Evolutionary conservation across 805 yeast species (phyloP).

Genomic region (Candida dajiaensis): DNA sequence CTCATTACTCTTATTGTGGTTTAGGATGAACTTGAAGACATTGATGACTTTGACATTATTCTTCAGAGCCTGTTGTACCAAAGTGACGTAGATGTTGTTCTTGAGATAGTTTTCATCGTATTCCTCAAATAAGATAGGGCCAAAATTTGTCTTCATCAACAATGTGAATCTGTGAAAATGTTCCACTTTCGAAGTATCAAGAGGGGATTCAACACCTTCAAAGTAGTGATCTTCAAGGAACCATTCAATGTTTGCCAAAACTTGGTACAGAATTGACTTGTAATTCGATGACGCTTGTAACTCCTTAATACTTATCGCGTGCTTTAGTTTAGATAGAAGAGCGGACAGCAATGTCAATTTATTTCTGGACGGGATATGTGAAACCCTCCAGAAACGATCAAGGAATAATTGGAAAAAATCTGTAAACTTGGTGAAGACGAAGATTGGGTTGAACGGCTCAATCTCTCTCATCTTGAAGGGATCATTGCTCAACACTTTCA

Average conservation of each 20-base stretch:
- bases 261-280: background rate
- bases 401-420: background rate
- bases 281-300: background rate
- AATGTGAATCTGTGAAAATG: slow-evolving; percentile 13
- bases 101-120: background rate
- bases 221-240: background rate
- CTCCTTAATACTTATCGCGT: background rate
- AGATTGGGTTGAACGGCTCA: background rate
- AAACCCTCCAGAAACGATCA: slow-evolving; percentile 2
- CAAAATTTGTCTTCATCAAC: slow-evolving; percentile 15
- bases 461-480: slow-evolving; percentile 1
- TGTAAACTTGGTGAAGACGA: background rate
- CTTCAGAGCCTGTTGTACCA: slow-evolving; percentile 5
- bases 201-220: background rate
- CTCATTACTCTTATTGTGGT: slow-evolving; percentile 12
- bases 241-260: background rate
- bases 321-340: slow-evolving; percentile 2
- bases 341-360: slow-evolving; percentile 2
- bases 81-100: slow-evolving; percentile 9
- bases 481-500: background rate
- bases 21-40: slow-evolving; percentile 13
- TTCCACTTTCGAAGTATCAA: slow-evolving; percentile 5
- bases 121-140: slow-evolving; percentile 5
- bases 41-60: slow-evolving; percentile 9
- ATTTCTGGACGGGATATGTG: background rate